Conservation (phyloP, 495 filamentous ascomycete species). For the Staphylotrichum longicolle region DNA sequence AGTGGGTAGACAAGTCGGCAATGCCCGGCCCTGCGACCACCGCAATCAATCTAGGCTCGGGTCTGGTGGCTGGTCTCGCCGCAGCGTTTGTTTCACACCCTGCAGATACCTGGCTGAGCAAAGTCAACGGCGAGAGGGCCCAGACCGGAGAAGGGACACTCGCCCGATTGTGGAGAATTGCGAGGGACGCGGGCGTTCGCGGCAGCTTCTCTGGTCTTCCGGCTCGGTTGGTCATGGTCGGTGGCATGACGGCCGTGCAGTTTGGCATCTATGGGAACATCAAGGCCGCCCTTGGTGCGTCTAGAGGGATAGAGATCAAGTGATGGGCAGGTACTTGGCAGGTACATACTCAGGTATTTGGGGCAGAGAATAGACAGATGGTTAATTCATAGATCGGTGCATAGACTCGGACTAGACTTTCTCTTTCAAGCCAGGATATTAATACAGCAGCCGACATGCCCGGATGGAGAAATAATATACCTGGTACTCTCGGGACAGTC, state of each 20-base stretch:
- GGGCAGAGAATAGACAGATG: too few species aligned
- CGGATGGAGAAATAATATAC: too few species aligned
- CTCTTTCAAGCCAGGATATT: too few species aligned
- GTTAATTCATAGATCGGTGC: too few species aligned
- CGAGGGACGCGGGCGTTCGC: conserved; percentile 69
- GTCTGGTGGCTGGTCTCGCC: conserved; percentile 83
- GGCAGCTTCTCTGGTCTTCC: conserved; percentile 76
- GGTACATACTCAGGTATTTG: too few species aligned
- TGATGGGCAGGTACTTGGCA: not conserved
- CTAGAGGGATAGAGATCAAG: not conserved
- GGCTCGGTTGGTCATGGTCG: conserved; percentile 71
- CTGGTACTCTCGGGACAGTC: too few species aligned
- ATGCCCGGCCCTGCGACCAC: conserved; percentile 63
- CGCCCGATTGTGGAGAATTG: conserved; percentile 74
- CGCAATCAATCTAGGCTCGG: conserved; percentile 74
- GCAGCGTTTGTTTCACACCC: conserved; percentile 83
- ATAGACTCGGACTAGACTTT: too few species aligned
- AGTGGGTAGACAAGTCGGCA: conserved; percentile 58
- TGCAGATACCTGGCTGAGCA: conserved; percentile 84
- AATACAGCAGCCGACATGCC: too few species aligned
- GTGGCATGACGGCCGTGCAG: conserved; percentile 73
- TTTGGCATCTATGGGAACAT: conserved; percentile 82
- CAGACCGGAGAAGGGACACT: conserved; percentile 73
- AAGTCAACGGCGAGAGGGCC: conserved; percentile 89
- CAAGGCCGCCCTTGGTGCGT: conserved; percentile 38